A percentile compares a stretch with the other conserved stretches of the same genome.
phyloP scores from a whole-genome alignment of 2,329 filamentous ascomycete species.

The Xylogone sp. region DNA sequence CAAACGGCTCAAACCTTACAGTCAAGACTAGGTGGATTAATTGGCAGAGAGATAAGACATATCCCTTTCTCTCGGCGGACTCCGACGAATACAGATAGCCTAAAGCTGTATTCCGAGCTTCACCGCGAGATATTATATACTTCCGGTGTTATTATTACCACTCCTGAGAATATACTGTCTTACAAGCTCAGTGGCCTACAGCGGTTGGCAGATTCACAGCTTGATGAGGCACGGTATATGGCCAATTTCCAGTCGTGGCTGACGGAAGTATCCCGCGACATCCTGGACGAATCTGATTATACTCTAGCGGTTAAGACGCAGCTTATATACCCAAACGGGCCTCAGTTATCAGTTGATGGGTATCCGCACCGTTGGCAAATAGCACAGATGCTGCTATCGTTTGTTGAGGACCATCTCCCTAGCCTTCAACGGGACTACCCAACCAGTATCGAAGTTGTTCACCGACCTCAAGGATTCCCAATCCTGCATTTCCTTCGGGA shows the following conservation, averaged over 20 bases:
- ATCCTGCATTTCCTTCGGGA: conserved; percentile 41
- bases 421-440: conserved; percentile 34
- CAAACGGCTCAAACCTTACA: conserved; percentile 41
- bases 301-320: conserved; percentile 33
- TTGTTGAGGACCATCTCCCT: conserved; percentile 26
- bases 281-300: conserved; percentile 47
- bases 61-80: conserved; percentile 41
- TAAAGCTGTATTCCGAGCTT: conserved; percentile 30
- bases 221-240: conserved; percentile 35
- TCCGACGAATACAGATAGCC: conserved; percentile 22
- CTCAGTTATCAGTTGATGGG: conserved; percentile 32
- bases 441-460: conserved; percentile 38
- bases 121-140: conserved; percentile 30
- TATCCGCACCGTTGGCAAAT: conserved; percentile 33
- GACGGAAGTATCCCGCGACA: conserved; percentile 38
- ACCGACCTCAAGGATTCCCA: conserved; percentile 35
- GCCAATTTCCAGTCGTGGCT: conserved; percentile 41
- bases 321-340: conserved; percentile 35
- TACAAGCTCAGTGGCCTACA: conserved; percentile 48
- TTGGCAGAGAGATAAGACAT: conserved; percentile 37
- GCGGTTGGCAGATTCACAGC: conserved; percentile 34
- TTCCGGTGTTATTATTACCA: conserved; percentile 40
- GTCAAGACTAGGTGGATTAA: conserved; percentile 34
- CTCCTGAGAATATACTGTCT: conserved; percentile 50
- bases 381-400: conserved; percentile 21